phyloP scores from a whole-genome alignment of 495 filamentous ascomycete genomes.

The Penicillium soppii region DNA sequence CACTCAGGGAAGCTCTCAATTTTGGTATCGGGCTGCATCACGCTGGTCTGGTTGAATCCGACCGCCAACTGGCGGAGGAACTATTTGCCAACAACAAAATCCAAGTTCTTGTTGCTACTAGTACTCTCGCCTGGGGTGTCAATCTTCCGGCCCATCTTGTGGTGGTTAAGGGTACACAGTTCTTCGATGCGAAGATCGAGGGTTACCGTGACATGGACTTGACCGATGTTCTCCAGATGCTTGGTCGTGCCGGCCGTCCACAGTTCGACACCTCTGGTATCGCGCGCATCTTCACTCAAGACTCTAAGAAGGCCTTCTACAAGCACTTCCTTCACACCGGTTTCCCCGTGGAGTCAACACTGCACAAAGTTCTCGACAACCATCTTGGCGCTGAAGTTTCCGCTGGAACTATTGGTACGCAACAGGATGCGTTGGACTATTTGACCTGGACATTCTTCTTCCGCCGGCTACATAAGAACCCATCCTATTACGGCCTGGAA shows the following conservation, averaged over 20 bases:
- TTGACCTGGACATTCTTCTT: conserved; percentile 99
- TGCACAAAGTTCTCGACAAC: conserved; percentile 96
- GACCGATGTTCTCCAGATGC: conserved; percentile 97
- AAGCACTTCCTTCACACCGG: conserved; percentile 99
- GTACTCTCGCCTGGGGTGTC: conserved; percentile 96
- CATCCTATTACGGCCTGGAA: conserved; percentile 94
- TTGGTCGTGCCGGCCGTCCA: conserved; percentile 90
- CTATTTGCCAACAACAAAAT: conserved; percentile 98
- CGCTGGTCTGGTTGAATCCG: conserved; percentile 92
- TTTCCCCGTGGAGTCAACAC: conserved; percentile 93
- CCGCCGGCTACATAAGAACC: conserved; percentile 94
- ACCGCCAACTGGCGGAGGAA: conserved; percentile 87
- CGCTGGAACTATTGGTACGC: conserved; percentile 84
- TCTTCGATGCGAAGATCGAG: conserved; percentile 96
- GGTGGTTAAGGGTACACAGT: conserved; percentile 97
- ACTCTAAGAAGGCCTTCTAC: conserved; percentile 99
- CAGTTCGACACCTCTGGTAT: conserved; percentile 97
- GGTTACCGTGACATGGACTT: conserved; percentile 99
- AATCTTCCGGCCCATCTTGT: conserved; percentile 97
- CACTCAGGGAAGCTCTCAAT: conserved; percentile 83
- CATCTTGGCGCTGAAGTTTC: conserved; percentile 95
- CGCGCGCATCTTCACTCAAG: conserved; percentile 94
- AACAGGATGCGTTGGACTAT: conserved; percentile 97
- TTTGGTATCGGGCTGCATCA: conserved; percentile 98
- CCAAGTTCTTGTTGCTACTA: conserved; percentile 94